Conservation (phyloP, 108 stramenopile species). For the Nannochloropsis granulata region DNA sequence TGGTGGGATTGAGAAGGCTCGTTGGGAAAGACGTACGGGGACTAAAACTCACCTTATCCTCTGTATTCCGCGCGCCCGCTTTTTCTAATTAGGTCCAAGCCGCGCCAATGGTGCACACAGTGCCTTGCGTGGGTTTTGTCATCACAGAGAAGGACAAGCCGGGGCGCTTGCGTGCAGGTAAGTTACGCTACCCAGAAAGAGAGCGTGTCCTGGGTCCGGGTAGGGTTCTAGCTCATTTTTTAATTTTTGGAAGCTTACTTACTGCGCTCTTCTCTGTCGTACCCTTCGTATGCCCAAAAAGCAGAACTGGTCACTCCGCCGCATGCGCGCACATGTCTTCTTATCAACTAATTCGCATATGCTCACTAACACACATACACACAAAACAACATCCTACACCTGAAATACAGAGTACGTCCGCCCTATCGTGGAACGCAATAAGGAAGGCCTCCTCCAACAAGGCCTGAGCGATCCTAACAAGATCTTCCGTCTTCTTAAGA, state of each 20-base stretch:
- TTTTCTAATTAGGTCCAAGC: constrained; percentile 47
- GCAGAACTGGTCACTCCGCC: no score
- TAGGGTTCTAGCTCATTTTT: no score
- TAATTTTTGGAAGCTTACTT: no score
- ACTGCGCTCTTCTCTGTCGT: no score
- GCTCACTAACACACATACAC: no score
- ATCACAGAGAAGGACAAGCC: constrained; percentile 60
- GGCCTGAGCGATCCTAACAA: constrained; percentile 57
- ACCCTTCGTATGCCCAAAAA: no score
- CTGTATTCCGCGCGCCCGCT: no score
- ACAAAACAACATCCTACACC: not conserved
- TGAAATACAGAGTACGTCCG: constrained; percentile 48
- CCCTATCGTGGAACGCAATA: constrained; percentile 59
- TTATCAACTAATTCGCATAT: no score
- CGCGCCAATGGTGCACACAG: constrained; percentile 81
- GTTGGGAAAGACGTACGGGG: no score
- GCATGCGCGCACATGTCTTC: no score
- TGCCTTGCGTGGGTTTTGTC: constrained; percentile 84
- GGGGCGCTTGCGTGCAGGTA: constrained; percentile 44
- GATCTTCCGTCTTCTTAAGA: constrained; percentile 62
- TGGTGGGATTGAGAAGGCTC: not conserved
- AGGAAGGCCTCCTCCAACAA: constrained; percentile 44
- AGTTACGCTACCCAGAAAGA: not conserved
- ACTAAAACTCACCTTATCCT: no score
- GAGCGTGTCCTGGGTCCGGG: no score